Base-by-base conservation (phyloP, 495 filamentous ascomycete genomes). In the Talaromyces stipitatus region DNA sequence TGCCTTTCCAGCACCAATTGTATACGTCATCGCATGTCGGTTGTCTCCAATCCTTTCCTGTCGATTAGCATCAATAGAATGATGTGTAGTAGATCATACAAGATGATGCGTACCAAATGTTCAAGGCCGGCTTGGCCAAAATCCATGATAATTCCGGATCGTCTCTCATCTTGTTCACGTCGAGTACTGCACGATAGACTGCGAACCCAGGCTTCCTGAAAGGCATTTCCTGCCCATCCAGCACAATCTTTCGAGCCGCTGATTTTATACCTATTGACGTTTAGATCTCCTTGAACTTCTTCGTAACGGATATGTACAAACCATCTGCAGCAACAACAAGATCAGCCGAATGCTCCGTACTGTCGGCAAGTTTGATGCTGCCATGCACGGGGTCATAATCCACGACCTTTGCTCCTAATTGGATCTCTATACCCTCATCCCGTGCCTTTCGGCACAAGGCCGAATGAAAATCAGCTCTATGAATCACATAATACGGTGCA, bases 21-120 rank as follows among this genome's bases (percentile, higher is more conserved):
- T 74, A 57, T 81, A 82, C 6, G 72, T 71, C 62, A 82, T 81
- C 20, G 76, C 75, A 60, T 80, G 75, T 4, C 69, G 51, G 10
- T 63, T 54, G 23, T 73, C 66, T 4, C 68, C 68, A 28, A 72
- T 63, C 69, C 69, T 55, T 4, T 54, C 14, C 24, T 12, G 7
- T 7, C 12, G 30, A 33, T 33, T 33, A 6, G 30, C n/a, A n/a
- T n/a, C n/a, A n/a, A n/a, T n/a, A n/a, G n/a, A n/a, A 33, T 33
- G 12, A 12, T 33, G 30, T 33, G 6, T 12, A 33, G 30, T 12
- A 6, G 12, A 33, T 33, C 12, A 33, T 6, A 12, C 30, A 6
- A 7, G 7, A 33, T 33, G 12, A 33, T 33, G 41, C 36, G 4
- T 48, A 69, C 76, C 76, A 78, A 16, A 76, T 60, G 60, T 79